A percentile compares a stretch with the other conserved stretches of the same genome.
Evolutionary conservation across 2,329 filamentous ascomycete genomes (phyloP).

Genomic region (Fusarium camptoceras): DNA sequence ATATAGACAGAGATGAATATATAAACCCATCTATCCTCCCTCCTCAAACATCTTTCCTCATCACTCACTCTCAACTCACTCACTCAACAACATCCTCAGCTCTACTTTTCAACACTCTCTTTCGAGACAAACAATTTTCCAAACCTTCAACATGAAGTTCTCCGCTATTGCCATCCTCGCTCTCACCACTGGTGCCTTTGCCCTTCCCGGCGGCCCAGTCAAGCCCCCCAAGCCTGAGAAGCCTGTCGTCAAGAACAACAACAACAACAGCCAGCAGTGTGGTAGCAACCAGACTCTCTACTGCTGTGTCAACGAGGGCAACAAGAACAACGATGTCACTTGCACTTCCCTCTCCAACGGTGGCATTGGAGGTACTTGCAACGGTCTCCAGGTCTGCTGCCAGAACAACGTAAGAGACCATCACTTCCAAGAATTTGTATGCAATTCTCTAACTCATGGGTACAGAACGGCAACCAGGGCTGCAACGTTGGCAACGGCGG

Average conservation of each 20-base stretch:
- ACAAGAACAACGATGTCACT: background rate
- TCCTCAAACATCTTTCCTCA: constrained; percentile 2
- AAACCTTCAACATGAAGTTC: constrained; percentile 34
- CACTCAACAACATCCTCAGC: constrained; percentile 2
- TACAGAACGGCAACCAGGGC: background rate
- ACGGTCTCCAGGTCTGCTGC: constrained; percentile 16
- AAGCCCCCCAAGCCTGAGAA: background rate
- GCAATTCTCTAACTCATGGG: background rate
- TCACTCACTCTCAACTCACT: constrained; percentile 23
- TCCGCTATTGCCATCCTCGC: constrained; percentile 9
- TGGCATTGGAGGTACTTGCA: background rate
- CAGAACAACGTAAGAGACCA: constrained; percentile 6
- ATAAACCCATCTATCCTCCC: constrained; percentile 7
- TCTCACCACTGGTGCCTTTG: constrained; percentile 18
- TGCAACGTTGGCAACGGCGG: background rate
- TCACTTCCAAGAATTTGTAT: background rate
- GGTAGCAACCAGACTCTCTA: constrained; percentile 1
- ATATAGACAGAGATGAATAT: background rate
- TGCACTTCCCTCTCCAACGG: background rate
- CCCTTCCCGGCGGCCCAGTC: constrained; percentile 9
- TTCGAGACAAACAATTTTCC: constrained; percentile 8
- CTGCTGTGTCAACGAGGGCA: constrained; percentile 13
- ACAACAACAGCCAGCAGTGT: background rate
- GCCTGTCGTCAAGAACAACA: background rate
- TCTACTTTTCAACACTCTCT: constrained; percentile 14